These are phyloP conservation scores for Phaseolus lunatus DNA, from an alignment of 306 rosid species.

Conservation along the genomic window DNA sequence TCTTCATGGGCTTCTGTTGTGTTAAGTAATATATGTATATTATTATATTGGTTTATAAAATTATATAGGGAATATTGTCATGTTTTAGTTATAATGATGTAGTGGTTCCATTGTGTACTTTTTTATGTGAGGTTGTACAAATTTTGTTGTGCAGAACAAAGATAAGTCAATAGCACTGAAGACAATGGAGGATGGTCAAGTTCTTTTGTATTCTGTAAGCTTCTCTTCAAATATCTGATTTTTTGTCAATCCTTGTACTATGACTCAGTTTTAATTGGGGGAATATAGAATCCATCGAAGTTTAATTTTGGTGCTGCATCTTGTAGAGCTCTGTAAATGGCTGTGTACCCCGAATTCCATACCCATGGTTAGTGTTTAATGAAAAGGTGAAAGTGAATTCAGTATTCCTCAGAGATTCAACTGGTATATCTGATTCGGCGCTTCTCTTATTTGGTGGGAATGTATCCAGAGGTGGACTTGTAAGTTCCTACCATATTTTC, in stretches of 20 bases:
- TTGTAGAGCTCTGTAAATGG: slow-evolving; percentile 90
- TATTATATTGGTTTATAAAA: not conserved
- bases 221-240: slow-evolving; percentile 41
- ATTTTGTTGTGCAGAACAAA: slow-evolving; percentile 72
- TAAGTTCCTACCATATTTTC: slow-evolving; percentile 54
- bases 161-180: slow-evolving; percentile 88
- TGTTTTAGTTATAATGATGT: slow-evolving; percentile 38
- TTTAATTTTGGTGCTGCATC: slow-evolving; percentile 46
- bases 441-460: slow-evolving; percentile 93
- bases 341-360: slow-evolving; percentile 74
- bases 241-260: slow-evolving; percentile 22
- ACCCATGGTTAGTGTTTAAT: slow-evolving; percentile 95
- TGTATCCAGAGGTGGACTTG: slow-evolving; percentile 74
- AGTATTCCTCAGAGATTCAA: slow-evolving; percentile 92
- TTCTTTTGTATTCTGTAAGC: slow-evolving; percentile 85
- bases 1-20: not conserved
- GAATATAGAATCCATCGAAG: slow-evolving; percentile 29
- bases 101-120: slow-evolving; percentile 25
- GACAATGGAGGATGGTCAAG: slow-evolving; percentile 99
- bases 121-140: slow-evolving; percentile 37
- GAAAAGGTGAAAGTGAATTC: slow-evolving; percentile 97
- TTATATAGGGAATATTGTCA: slow-evolving; percentile 7
- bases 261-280: slow-evolving; percentile 42
- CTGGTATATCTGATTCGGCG: slow-evolving; percentile 86
- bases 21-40: slow-evolving; percentile 10